Evolutionary conservation across 2,329 filamentous ascomycete species (phyloP).

Genomic region (Ophiocordyceps camponoti-leonardi): DNA sequence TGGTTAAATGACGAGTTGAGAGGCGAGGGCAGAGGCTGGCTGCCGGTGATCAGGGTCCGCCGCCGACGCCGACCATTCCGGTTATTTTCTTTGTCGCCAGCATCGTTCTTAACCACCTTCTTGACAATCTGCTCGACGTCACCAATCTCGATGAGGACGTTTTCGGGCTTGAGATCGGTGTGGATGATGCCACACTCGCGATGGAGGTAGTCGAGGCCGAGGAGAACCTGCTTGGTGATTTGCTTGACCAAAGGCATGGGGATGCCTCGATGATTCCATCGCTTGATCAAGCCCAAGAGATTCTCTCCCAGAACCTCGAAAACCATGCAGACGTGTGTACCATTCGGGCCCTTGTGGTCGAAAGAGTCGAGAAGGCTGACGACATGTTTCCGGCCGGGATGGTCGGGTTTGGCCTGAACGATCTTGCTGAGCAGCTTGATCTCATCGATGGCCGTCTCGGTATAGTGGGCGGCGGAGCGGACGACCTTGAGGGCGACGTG

Average conservation of each 20-base stretch:
- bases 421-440: conserved; percentile 97
- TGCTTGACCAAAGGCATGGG: conserved; percentile 95
- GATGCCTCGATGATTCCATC: conserved; percentile 95
- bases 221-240: conserved; percentile 92
- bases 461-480: conserved; percentile 93
- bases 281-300: conserved; percentile 84
- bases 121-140: conserved; percentile 98
- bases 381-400: conserved; percentile 87
- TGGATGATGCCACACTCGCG: conserved; percentile 98
- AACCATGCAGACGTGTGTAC: conserved; percentile 96
- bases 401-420: conserved; percentile 83
- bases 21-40: conserved; percentile 86
- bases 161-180: conserved; percentile 93
- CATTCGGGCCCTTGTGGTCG: conserved; percentile 92
- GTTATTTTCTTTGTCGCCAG: conserved; percentile 65
- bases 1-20: conserved; percentile 83
- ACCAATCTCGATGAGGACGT: conserved; percentile 95
- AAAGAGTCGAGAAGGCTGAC: conserved; percentile 94
- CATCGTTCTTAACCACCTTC: conserved; percentile 76
- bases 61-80: conserved; percentile 79
- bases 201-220: conserved; percentile 91
- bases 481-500: conserved; percentile 98
- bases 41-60: conserved; percentile 89
- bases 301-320: conserved; percentile 97
- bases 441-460: conserved; percentile 95